Base-by-base conservation (phyloP, 176 grass and related monocot genomes). In the Carex kokanica region DNA sequence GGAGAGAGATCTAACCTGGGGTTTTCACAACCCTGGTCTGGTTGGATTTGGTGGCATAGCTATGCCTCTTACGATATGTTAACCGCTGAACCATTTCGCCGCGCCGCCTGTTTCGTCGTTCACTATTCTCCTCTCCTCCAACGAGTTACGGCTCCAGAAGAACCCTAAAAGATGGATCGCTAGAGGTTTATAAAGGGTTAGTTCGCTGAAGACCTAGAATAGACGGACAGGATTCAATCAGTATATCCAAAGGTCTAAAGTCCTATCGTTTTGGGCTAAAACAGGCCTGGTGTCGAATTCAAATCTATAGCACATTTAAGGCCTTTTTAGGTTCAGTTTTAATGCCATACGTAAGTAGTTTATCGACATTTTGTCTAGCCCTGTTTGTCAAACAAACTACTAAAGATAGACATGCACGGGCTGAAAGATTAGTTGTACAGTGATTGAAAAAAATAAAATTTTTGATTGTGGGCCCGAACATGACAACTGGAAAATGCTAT, bases 1-100 rank as follows among this genome's bases (percentile, higher is more conserved):
- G 59, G 64, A 55, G 5, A 25, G 55, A n/a, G 64, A 63, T 74
- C 70, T 14, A 8, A 94, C 94, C 94, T 81, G 92, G 94, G 70
- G 94, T 97, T 87, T 97, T 97, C 58, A 97, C 94, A 72, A 97
- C 94, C 88, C 94, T 80, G 32, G 92, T 97, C 86, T 94, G 94
- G 86, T 97, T 97, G 73, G 94, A 97, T 84, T 94, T 97, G 59
- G 94, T 97, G 86, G 94, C 94, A 83, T 94, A 97, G 92, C 94
- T 94, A 62, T 97, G 94, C 84, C 94, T 65, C 90, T 94, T 97
- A 52, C 94, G 86, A 81, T 97, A 94, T 40, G 92, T 97, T 83
- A 97, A 88, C 5, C 94, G 92, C 56, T 94, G 92, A 83, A 92
- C 94, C 94, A 97, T 94, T 74, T 86, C 64, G 74, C 63, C 67